Base-by-base conservation (phyloP, 495 filamentous ascomycete genomes). In the Pyronema domesticum region DNA sequence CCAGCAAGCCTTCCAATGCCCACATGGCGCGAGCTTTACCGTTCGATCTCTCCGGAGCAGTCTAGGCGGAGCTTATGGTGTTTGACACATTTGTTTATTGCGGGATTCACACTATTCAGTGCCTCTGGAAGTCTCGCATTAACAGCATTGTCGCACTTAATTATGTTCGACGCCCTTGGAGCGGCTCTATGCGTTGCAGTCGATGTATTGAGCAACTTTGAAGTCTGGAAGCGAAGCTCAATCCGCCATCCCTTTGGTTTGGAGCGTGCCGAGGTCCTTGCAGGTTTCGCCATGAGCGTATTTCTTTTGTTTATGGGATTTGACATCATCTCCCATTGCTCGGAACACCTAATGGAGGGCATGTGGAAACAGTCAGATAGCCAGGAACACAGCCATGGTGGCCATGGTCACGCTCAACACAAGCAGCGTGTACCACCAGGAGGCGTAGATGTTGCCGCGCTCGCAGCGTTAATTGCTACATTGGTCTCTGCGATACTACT, bases 1-100 rank as follows among this genome's bases (percentile, higher is more conserved):
- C 91, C 91, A n/a, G 85, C 89, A 49, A 89, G 88, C 13, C 76
- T 98, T 0, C 91, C 89, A 10, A 80, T 95, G n/a, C 91, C 91
- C 3, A 96, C 89, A 6, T 70, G 87, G 46, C 81, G 76, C 56
- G 91, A 98, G 72, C 86, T 81, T 47, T 79, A 85, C 68, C 70
- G 76, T 11, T 86, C 81, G 63, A 89, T 95, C 81, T 88, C 89
- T 6, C 76, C 75, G 51, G 82, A 93, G 50, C 91, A 98, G 68
- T 85, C 77, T 34, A 78, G 74, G 30, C 80, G 91, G 11, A 73
- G 88, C 36, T 80, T 77, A 65, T 98, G 91, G 91, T 93, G 89
- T 68, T 74, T 84, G 33, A 89, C 86, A 67, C 91, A 98, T 64
- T 79, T 84, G 58, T 69, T 80, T 35, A 75, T 94, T 8, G 86